phyloP scores from a whole-genome alignment of 768 basidiomycete species.

The Goffeauzyma gilvescens region DNA sequence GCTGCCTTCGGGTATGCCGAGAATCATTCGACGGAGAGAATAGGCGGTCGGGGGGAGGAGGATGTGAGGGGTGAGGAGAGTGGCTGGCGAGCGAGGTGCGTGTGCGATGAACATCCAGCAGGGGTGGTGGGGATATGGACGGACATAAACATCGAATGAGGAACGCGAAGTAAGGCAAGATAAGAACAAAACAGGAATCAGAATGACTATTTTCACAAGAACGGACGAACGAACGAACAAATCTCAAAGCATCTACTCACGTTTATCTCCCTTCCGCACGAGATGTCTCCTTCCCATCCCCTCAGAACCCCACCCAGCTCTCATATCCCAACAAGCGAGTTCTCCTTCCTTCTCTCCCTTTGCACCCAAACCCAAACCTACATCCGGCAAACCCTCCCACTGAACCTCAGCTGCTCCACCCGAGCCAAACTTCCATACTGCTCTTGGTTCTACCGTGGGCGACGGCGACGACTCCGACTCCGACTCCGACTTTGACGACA shows the following conservation, averaged over 20 bases:
- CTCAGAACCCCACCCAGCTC: constrained; percentile 25
- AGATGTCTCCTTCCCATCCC: constrained; percentile 64
- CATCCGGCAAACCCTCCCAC: constrained; percentile 41
- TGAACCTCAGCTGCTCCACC: constrained; percentile 63
- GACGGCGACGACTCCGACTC: too few species aligned
- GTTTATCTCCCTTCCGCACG: constrained; percentile 47
- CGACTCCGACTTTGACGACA: constrained; percentile 14
- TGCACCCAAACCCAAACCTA: constrained; percentile 7
- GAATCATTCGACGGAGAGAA: constrained; percentile 54
- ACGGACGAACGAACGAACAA: too few species aligned
- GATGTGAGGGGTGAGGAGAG: constrained; percentile 6
- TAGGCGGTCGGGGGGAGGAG: constrained; percentile 34
- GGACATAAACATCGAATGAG: too few species aligned
- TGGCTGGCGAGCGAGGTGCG: constrained; percentile 2
- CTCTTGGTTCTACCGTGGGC: too few species aligned
- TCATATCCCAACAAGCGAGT: constrained; percentile 30
- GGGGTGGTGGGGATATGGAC: too few species aligned
- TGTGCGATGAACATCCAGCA: neutral
- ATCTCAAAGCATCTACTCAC: constrained; percentile 38
- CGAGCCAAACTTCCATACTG: constrained; percentile 45
- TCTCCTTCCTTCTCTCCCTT: constrained; percentile 21
- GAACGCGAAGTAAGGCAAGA: constrained; percentile 1
- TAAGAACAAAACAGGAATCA: constrained; percentile 3
- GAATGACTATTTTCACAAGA: constrained; percentile 1
- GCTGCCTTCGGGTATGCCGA: constrained; percentile 73